These are phyloP conservation scores for Fusarium verticillioides DNA, from an alignment of 2,329 filamentous ascomycete genomes.

Conservation along the genomic window DNA sequence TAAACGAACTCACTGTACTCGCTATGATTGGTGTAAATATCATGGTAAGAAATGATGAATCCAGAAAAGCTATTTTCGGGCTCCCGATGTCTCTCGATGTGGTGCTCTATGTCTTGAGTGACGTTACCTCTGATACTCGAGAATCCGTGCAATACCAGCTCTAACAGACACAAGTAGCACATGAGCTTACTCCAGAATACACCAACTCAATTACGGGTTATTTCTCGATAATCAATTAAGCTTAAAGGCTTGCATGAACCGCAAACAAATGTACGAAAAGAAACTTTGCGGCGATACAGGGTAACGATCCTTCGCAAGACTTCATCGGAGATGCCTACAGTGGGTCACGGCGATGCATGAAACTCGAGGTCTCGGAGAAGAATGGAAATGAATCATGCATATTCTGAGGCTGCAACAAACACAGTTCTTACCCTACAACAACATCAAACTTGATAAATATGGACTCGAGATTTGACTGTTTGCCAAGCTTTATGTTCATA, in stretches of 20 bases:
- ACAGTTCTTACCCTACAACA: neutral
- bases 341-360: neutral
- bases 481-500: neutral
- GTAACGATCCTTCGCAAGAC: neutral
- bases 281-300: neutral
- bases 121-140: neutral
- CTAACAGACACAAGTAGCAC: no score
- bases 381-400: constrained; percentile 13
- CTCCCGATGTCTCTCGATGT: neutral
- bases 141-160: neutral
- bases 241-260: neutral
- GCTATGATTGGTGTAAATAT: neutral
- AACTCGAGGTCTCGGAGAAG: neutral
- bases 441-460: neutral
- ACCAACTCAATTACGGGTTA: neutral
- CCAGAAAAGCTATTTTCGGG: neutral
- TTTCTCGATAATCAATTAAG: neutral
- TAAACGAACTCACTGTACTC: no score
- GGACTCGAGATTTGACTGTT: neutral
- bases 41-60: neutral
- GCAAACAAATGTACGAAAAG: neutral
- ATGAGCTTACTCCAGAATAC: neutral
- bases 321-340: neutral
- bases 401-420: neutral
- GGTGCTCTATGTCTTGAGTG: accelerated